Evolutionary conservation across 164 flowering plant species (phyloP), one percentile per base, ranked within the genome.

Genomic region (Brasenia schreberi): DNA sequence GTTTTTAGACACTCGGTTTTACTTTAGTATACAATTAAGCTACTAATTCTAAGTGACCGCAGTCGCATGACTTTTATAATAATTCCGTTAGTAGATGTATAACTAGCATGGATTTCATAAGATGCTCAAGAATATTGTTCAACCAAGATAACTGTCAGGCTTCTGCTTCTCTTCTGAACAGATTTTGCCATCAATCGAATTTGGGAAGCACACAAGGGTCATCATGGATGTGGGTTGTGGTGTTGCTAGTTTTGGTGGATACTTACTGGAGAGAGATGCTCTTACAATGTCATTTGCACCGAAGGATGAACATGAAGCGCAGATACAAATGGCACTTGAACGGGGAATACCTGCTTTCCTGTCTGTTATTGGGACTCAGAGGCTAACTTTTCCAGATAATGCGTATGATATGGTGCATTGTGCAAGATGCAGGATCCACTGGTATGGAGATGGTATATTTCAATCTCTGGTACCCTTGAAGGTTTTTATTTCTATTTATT

Each of bases 211-310:
- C 49, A 80, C 81, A n/a, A 81, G 97, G 68, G 95, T 91, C 64
- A 65, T 85, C 69, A 72, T 94, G 72, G 98, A 94, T 71, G 96
- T 90, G 73, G 98, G 98, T 62, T 90, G 97, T 76, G 97, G 98
- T 61, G 99, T 94, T 71, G 99, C 99, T 59, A 94, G 99, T 84
- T 94, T 91, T 77, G 99, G 99, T 67, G 99, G 96, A 42, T 77
- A 79, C 78, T 78, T 94, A 72, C 76, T 91, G 75, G 95, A 94
- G 64, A 85, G 71, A 81, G 73, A 75, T 81, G 97, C 89, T 18
- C 72, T 91, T 67, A 84, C 97, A 53, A 89, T 94, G 95, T 94
- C 99, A 65, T 79, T 94, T 70, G 97, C 97, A 18, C 97, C 99
- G 64, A 94, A 91, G 72, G 99, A 94, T 75, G 96, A 87, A 75